Conservation (phyloP, 768 basidiomycete species). For the Butyriboletus loyo region DNA sequence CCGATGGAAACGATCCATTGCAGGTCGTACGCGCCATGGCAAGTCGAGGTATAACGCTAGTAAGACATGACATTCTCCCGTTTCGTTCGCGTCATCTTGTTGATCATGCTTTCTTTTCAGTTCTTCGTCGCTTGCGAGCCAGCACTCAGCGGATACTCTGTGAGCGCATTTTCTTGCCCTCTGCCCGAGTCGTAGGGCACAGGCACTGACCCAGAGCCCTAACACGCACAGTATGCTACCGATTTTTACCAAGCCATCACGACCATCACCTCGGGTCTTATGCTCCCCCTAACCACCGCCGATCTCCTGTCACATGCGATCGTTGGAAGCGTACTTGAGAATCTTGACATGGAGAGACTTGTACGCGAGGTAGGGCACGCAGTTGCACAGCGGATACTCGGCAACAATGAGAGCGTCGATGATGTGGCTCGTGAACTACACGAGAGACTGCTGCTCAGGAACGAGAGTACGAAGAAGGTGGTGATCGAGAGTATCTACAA, state of each 20-base stretch:
- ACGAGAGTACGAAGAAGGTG: constrained; percentile 96
- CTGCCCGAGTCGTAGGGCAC: constrained; percentile 5
- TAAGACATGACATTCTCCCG: constrained; percentile 37
- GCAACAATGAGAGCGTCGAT: constrained; percentile 93
- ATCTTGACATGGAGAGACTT: constrained; percentile 96
- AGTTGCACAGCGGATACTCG: constrained; percentile 87
- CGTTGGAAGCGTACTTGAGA: constrained; percentile 94
- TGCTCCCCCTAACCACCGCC: constrained; percentile 95
- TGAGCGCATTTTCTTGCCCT: constrained; percentile 36
- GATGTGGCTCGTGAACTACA: constrained; percentile 94
- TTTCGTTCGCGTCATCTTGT: background rate
- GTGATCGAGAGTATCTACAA: constrained; percentile 96
- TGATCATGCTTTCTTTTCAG: constrained; percentile 38
- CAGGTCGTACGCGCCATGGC: constrained; percentile 89
- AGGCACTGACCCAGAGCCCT: constrained; percentile 13
- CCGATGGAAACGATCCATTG: constrained; percentile 90
- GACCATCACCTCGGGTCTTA: constrained; percentile 88
- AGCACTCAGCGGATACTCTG: constrained; percentile 88
- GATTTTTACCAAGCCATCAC: constrained; percentile 95
- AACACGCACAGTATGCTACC: constrained; percentile 66
- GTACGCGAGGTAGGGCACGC: constrained; percentile 93
- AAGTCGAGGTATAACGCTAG: constrained; percentile 83
- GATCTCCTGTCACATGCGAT: constrained; percentile 94
- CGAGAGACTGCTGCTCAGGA: constrained; percentile 83
- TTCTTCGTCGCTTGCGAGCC: constrained; percentile 99